Evolutionary conservation across 2,329 filamentous ascomycete species (phyloP), one percentile per base, ranked within the genome.

Genomic region (Botryosphaeria agaves): DNA sequence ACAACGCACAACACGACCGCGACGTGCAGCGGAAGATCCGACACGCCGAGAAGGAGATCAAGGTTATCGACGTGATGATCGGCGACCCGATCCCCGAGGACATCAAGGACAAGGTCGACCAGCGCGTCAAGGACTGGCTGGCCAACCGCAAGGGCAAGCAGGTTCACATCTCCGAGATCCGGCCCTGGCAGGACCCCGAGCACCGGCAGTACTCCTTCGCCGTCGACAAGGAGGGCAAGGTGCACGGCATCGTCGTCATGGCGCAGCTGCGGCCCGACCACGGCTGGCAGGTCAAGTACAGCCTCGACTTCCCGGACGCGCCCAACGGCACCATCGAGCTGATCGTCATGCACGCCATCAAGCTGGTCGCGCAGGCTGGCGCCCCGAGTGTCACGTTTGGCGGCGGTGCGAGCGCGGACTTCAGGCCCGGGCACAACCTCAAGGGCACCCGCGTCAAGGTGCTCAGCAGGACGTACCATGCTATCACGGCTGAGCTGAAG

Each of bases 221-320:
- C 7, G 66, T 76, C 39, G 79, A 79, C 40, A 65, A 69, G 45
- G 68, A 80, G 11, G 79, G 79, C 38, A 70, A 66, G 35, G 71
- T 94, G 33, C 66, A 66, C 25, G 76, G 78, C 19, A 68, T 94
- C 34, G 76, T 87, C n/a, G 75, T 87, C 6, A 62, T 94, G 43
- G 79, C 80, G 31, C 79, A 83, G 51, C 70, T 94, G 17, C 71
- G 78, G 3, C 81, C 83, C 2, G 63, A 70, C 20, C 72, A 91
- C 49, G 85, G 85, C 32, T 91, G 83, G 72, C 85, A 94, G 59
- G 76, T 93, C 49, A 94, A 94, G 61, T 93, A 89, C 62, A 80
- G 79, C n/a, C 72, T 94, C 32, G 83, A 94, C 54, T 93, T 94
- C 64, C 85, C 84, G 0, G 72, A 71, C 16, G 71, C 84, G 1